Base-by-base conservation (phyloP, 352 stramenopile genomes). In the Pythium chondricola region DNA sequence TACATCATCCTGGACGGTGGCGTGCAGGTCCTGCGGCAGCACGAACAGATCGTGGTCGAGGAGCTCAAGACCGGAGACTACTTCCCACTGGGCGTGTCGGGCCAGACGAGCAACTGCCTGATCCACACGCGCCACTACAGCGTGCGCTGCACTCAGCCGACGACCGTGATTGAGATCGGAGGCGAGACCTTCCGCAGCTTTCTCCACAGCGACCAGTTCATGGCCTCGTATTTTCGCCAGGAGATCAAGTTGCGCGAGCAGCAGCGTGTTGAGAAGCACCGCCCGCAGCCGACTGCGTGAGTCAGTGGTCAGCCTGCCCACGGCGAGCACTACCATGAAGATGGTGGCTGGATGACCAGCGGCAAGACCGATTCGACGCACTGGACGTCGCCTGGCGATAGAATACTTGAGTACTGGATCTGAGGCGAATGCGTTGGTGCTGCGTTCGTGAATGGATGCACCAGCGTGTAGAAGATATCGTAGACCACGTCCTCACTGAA, bases 131-230 rank as follows among this genome's bases (percentile, higher is more conserved):
- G 80, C 17, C 74, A 85, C 53, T 81, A 78, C 33, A 92, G 74
- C 21, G 77, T 88, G 35, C 73, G 74, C 17, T 87, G 74, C 56
- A 85, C 64, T 14, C 52, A 83, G 40, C 72, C 72, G 27, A 82
- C 75, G 11, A 76, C 73, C 35, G 71, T 92, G 21, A 69, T 92
- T 17, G 80, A 92, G 54, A 89, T 92, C 42, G 71, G 78, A 16
- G 80, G 80, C 5, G 77, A 92, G 51, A 83, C 74, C 3, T 92
- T 92, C 50, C 80, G 80, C 25, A 92, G 80, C 51, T 92, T 92
- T 37, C 60, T 92, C 24, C 74, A 78, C 38, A 92, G 80, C 54
- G 85, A 88, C 55, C 74, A 88, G 59, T 92, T 92, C 48, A 71
- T 89, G 49, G 70, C 74, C 7, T 81, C 80, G 21, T 92, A 85